Conservation (phyloP, 2,329 filamentous ascomycete genomes). For the Polychaeton citri region DNA sequence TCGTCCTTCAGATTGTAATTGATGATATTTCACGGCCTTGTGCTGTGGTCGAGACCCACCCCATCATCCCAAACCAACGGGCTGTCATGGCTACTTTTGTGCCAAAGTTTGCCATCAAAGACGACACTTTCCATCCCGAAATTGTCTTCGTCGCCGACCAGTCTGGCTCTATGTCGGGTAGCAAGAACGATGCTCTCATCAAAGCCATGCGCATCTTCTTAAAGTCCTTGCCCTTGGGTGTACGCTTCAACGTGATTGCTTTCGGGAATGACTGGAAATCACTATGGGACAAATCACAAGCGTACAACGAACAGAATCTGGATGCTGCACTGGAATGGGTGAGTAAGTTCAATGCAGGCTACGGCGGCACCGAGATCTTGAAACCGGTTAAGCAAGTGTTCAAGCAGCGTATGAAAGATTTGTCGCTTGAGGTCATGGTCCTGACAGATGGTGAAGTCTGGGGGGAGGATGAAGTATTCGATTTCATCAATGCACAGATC, state of each 20-base stretch:
- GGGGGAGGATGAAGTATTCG: slow-evolving; percentile 35
- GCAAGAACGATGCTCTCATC: slow-evolving; percentile 40
- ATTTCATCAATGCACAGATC: slow-evolving; percentile 33
- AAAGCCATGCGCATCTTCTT: slow-evolving; percentile 49
- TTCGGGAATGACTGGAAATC: slow-evolving; percentile 41
- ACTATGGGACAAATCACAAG: slow-evolving; percentile 34
- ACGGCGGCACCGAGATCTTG: slow-evolving; percentile 43
- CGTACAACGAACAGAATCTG: slow-evolving; percentile 33
- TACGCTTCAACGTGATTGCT: slow-evolving; percentile 58
- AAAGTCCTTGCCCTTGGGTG: slow-evolving; percentile 49
- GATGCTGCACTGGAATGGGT: slow-evolving; percentile 31
- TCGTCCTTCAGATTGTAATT: slow-evolving; percentile 51
- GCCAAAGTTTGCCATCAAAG: slow-evolving; percentile 54
- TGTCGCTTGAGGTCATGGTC: slow-evolving; percentile 40
- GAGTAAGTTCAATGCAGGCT: slow-evolving; percentile 29
- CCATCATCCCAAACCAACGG: slow-evolving; percentile 45
- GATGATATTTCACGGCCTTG: slow-evolving; percentile 47
- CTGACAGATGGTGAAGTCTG: slow-evolving; percentile 45
- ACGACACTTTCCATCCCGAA: slow-evolving; percentile 43
- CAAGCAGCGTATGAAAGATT: slow-evolving; percentile 30
- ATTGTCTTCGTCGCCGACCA: slow-evolving; percentile 62
- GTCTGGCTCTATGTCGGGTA: slow-evolving; percentile 49
- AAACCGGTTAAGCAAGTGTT: slow-evolving; percentile 34
- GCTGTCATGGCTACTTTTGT: slow-evolving; percentile 60
- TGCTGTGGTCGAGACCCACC: slow-evolving; percentile 54